Evolutionary conservation across 1,284 basidiomycete species (phyloP).

Genomic region (Tetrapyrgos nigripes): DNA sequence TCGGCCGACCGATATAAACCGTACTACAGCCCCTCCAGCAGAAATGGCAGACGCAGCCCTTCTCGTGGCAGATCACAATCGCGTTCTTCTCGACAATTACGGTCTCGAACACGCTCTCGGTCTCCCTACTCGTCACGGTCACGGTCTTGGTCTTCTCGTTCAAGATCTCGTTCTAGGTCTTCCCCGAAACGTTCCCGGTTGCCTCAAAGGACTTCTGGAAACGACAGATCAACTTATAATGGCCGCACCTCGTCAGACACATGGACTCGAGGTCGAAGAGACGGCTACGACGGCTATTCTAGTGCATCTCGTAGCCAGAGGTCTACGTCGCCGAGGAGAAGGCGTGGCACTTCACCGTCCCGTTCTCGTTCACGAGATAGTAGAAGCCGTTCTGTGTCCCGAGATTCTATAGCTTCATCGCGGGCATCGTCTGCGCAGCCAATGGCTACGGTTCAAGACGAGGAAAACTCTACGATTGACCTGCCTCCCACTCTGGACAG

Average conservation of each 20-base stretch:
- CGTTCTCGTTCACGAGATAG: constrained; percentile 28
- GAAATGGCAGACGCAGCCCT: constrained; percentile 8
- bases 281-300: constrained; percentile 2
- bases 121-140: constrained; percentile 20
- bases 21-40: not conserved
- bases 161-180: constrained; percentile 35
- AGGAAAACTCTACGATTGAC: constrained; percentile 3
- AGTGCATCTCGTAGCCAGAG: not conserved
- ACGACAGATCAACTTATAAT: constrained; percentile 9
- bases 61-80: constrained; percentile 10
- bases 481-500: not conserved
- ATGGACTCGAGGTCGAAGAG: constrained; percentile 1
- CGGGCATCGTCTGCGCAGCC: constrained; percentile 23
- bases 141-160: constrained; percentile 15
- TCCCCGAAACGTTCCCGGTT: constrained; percentile 10
- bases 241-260: not conserved
- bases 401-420: constrained; percentile 42
- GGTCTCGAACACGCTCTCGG: constrained; percentile 9
- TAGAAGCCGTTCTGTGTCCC: constrained; percentile 40
- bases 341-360: not conserved
- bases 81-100: constrained; percentile 13
- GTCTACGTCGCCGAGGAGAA: not conserved
- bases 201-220: not conserved
- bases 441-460: not conserved
- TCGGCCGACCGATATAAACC: constrained; percentile 12